Evolutionary conservation across 2,329 filamentous ascomycete genomes (phyloP).

Genomic region (Colletotrichum siamense): DNA sequence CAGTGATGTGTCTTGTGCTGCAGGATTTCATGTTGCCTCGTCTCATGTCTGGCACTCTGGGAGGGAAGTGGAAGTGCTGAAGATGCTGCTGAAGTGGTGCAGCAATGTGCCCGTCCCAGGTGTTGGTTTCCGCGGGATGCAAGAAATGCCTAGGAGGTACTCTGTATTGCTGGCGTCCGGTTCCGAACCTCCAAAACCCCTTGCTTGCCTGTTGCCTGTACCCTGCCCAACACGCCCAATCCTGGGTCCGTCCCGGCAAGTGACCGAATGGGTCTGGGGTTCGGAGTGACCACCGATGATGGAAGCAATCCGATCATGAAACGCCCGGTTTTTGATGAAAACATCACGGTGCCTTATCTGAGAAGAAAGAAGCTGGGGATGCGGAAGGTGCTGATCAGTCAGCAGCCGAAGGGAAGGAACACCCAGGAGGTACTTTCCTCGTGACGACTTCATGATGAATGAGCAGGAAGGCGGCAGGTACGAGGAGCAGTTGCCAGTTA

Average conservation of each 20-base stretch:
- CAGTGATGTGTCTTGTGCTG: not conserved
- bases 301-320: constrained; percentile 7
- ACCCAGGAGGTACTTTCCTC: not conserved
- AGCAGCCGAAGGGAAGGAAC: not conserved
- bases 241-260: constrained; percentile 8
- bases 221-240: not conserved
- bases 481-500: not conserved
- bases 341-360: not conserved
- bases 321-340: not conserved
- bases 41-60: not conserved
- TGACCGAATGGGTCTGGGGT: constrained; percentile 6
- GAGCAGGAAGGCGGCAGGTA: not conserved
- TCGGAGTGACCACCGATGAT: not conserved
- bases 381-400: not conserved
- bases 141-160: not conserved
- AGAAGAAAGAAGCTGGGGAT: not conserved
- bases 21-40: not conserved
- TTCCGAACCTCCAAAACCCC: not conserved
- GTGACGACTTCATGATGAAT: not conserved
- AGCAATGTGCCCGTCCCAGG: not conserved
- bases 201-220: not conserved
- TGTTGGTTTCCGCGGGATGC: not conserved
- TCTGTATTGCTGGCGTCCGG: not conserved
- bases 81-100: not conserved
- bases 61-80: not conserved